Conservation (phyloP, 2,329 filamentous ascomycete species). For the Nemania serpens region DNA sequence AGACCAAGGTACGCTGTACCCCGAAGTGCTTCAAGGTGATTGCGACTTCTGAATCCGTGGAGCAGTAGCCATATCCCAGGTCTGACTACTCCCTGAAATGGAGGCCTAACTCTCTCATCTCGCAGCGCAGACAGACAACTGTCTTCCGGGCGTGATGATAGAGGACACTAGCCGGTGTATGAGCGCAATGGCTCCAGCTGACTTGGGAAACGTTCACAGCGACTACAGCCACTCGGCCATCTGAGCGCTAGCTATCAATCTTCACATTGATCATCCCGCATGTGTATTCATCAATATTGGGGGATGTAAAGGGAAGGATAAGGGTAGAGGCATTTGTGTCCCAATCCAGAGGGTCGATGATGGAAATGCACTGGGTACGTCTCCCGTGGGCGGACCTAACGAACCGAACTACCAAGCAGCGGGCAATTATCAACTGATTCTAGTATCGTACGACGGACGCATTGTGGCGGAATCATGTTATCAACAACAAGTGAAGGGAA, state of each 20-base stretch:
- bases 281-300: background rate
- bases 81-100: background rate
- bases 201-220: background rate
- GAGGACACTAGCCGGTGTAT: background rate
- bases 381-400: constrained; percentile 7
- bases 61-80: background rate
- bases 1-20: background rate
- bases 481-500: background rate
- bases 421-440: background rate
- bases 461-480: background rate
- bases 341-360: background rate
- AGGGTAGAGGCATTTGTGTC: background rate
- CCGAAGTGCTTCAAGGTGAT: background rate
- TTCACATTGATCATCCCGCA: background rate
- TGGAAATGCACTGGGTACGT: background rate
- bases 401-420: background rate
- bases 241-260: background rate
- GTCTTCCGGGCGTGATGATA: background rate
- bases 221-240: constrained; percentile 1
- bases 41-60: background rate
- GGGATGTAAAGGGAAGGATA: background rate
- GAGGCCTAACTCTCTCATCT: background rate
- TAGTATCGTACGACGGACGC: constrained; percentile 17
- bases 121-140: background rate
- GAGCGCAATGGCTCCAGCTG: background rate